Conservation (phyloP, 345 rosid species). For the Dimocarpus longan region DNA sequence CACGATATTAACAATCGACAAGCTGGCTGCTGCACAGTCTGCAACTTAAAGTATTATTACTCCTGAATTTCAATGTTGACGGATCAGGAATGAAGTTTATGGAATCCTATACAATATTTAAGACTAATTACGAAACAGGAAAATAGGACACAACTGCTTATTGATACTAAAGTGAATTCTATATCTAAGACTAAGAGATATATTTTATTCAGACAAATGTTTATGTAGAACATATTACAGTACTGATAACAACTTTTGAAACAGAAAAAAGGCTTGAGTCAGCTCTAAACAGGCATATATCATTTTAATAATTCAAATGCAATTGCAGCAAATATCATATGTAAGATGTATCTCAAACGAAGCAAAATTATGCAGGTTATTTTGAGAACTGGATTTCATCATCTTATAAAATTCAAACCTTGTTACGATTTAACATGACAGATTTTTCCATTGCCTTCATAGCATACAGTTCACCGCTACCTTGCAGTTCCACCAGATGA, state of each 20-base stretch:
- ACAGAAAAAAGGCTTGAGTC: background rate
- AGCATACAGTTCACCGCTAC: slow-evolving; percentile 74
- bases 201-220: background rate
- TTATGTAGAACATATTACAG: background rate
- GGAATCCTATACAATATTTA: too few species aligned
- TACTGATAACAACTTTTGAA: background rate
- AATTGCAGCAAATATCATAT: background rate
- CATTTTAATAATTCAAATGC: background rate
- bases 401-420: slow-evolving; percentile 45
- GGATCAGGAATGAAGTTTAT: too few species aligned
- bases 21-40: background rate
- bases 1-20: background rate
- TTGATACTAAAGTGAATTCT: background rate
- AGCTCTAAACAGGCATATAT: background rate
- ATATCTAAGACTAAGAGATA: background rate
- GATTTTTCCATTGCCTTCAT: slow-evolving; percentile 99
- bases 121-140: too few species aligned
- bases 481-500: slow-evolving; percentile 88
- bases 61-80: too few species aligned
- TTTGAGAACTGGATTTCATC: background rate
- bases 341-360: background rate
- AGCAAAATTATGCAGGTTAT: background rate
- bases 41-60: background rate
- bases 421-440: slow-evolving; percentile 84
- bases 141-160: background rate